phyloP scores from a whole-genome alignment of 371 early-diverging fungal species.

The Apophysomyces variabilis region DNA sequence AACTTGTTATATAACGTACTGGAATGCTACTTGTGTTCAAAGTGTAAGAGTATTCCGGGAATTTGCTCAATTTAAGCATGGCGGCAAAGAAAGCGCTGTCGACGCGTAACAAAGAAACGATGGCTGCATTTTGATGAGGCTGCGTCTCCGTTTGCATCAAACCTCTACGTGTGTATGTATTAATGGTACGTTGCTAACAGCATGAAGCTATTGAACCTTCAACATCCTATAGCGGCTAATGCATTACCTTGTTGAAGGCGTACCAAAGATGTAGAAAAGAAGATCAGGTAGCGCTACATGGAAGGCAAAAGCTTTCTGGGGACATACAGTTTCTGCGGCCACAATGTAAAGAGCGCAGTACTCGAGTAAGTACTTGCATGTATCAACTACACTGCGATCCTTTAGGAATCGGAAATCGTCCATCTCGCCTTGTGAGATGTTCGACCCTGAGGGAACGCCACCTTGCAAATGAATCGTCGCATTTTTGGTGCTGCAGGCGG shows the following conservation, averaged over 20 bases:
- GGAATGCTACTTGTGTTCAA: slow-evolving; percentile 33
- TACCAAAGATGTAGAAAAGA: slow-evolving; percentile 40
- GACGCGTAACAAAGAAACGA: slow-evolving; percentile 24
- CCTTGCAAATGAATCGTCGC: no score
- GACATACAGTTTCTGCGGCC: slow-evolving; percentile 9
- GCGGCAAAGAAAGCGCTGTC: slow-evolving; percentile 36
- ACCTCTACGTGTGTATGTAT: slow-evolving; percentile 27
- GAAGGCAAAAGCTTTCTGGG: slow-evolving; percentile 18
- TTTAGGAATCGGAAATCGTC: slow-evolving; percentile 16
- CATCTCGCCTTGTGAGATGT: slow-evolving; percentile 5
- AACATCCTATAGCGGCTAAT: not conserved
- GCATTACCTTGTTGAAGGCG: slow-evolving; percentile 38
- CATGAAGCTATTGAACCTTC: not conserved
- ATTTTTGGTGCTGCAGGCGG: no score
- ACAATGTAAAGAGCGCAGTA: slow-evolving; percentile 16
- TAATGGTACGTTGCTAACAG: not conserved
- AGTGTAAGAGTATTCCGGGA: slow-evolving; percentile 35
- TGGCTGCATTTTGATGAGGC: slow-evolving; percentile 25
- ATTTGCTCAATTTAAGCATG: slow-evolving; percentile 23
- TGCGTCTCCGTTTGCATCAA: slow-evolving; percentile 36
- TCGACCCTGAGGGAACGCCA: not conserved
- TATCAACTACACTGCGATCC: slow-evolving; percentile 11
- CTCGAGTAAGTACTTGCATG: slow-evolving; percentile 17
- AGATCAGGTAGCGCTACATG: slow-evolving; percentile 32
- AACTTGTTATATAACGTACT: slow-evolving; percentile 20